Evolutionary conservation across 2,329 filamentous ascomycete genomes (phyloP).

Genomic region (Ascochyta viciae-villosae): DNA sequence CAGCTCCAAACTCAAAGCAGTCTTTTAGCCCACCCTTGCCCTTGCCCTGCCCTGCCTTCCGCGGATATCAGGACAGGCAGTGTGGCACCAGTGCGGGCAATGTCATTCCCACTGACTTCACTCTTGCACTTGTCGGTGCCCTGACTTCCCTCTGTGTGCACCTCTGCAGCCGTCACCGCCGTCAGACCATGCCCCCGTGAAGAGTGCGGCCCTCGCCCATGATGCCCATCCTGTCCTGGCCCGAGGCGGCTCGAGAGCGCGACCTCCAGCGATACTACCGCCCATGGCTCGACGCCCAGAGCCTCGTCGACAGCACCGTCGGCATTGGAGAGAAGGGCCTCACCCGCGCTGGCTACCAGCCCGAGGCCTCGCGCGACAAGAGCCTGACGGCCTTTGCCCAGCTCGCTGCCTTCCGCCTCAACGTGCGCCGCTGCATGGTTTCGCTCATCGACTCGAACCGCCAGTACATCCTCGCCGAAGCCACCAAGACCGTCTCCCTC

Average conservation of each 20-base stretch:
- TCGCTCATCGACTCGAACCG: constrained; percentile 47
- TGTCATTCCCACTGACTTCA: background rate
- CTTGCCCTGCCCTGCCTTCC: background rate
- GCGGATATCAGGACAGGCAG: constrained; percentile 13
- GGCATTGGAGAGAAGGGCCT: constrained; percentile 35
- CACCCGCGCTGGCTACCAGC: constrained; percentile 31
- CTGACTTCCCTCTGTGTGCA: no score
- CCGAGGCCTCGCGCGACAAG: constrained; percentile 35
- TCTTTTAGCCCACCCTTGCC: no score
- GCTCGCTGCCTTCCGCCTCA: constrained; percentile 43
- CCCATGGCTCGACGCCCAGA: constrained; percentile 47
- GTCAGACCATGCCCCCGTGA: constrained; percentile 21
- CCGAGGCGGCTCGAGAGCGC: constrained; percentile 36
- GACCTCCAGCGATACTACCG: constrained; percentile 46
- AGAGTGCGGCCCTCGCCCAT: constrained; percentile 6
- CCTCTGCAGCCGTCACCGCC: background rate
- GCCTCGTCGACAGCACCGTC: constrained; percentile 34
- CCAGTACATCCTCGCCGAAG: constrained; percentile 51
- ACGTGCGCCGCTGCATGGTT: constrained; percentile 45
- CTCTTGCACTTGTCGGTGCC: no score
- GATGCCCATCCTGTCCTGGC: constrained; percentile 27
- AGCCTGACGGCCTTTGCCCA: constrained; percentile 47
- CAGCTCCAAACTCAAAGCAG: no score
- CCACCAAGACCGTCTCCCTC: constrained; percentile 46
- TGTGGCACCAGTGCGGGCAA: constrained; percentile 5